A percentile compares a stretch with the other conserved stretches of the same genome.
These are phyloP conservation scores for Penicillium palitans DNA, from an alignment of 2,329 filamentous ascomycete genomes.

Conservation along the genomic window DNA sequence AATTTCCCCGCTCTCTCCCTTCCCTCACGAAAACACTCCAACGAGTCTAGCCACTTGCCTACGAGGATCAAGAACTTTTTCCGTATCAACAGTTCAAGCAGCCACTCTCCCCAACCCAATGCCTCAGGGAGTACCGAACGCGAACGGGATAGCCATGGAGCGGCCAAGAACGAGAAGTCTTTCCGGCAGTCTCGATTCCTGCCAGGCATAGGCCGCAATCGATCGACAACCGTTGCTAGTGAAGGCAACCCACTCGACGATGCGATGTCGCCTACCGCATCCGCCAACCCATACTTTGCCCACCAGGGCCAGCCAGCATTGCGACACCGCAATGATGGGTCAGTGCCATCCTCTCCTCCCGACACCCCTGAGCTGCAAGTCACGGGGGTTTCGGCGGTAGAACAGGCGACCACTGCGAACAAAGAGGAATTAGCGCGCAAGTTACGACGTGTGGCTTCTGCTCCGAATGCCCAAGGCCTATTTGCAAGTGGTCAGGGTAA, in stretches of 20 bases:
- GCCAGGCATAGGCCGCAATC: conserved; percentile 79
- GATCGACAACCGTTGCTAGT: conserved; percentile 86
- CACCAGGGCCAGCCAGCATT: conserved; percentile 93
- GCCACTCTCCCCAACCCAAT: conserved; percentile 43
- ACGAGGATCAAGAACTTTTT: conserved; percentile 70
- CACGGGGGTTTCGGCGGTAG: conserved; percentile 64
- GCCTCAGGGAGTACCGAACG: conserved; percentile 28
- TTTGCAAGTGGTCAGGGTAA: conserved; percentile 67
- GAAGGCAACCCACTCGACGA: conserved; percentile 91
- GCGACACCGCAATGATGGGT: conserved; percentile 91
- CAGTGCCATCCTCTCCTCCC: conserved; percentile 86
- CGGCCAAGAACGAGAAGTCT: conserved; percentile 63
- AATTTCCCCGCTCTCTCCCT: conserved; percentile 50
- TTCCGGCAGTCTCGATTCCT: conserved; percentile 88
- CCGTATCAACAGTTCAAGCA: conserved; percentile 60
- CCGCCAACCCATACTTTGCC: conserved; percentile 95
- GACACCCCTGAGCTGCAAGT: conserved; percentile 81
- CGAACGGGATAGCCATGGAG: conserved; percentile 45
- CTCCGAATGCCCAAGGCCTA: conserved; percentile 92
- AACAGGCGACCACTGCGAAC: conserved; percentile 71
- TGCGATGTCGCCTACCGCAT: conserved; percentile 82
- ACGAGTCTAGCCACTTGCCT: conserved; percentile 53
- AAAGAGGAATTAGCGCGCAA: conserved; percentile 95
- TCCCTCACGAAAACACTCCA: conserved; percentile 46
- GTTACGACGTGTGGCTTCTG: conserved; percentile 88